Base-by-base conservation (phyloP, 306 rosid genomes). In the Neltuma alba region DNA sequence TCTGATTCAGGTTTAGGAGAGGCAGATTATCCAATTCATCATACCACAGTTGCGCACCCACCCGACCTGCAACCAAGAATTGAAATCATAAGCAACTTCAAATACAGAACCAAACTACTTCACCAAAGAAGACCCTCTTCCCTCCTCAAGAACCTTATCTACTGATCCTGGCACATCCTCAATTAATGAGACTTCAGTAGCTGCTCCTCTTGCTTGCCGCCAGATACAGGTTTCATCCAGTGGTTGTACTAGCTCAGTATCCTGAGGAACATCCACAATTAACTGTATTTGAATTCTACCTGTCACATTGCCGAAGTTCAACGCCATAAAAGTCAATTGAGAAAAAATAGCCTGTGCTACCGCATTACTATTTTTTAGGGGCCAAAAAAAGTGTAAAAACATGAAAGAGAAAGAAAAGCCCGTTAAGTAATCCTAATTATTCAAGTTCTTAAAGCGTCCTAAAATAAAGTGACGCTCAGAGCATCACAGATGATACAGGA, bases 11-110 rank as follows among this genome's bases (percentile, higher is more conserved):
- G 76, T 42, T 78, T 60, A 48, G 90, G 85, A 70, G 87, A 60
- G 44, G 92, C 95, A 25, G 88, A 79, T 78, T 15, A 74, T 95
- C 99, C 85, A 92, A 83, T 66, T 91, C 97, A 63, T 89, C 91
- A 28, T 91, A 95, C 97, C 97, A 95, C 82, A 87, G 84, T 77
- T 95, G 99, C 47, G 98, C 92, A 82, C n/a, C n/a, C n/a, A 83
- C 79, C 97, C 94, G 73, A 78, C 91, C 99, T 95, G 83, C 79
- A 80, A 64, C 71, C 72, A 79, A 74, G 36, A 72, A 79, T 65
- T 78, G 83, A 80, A 71, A 27, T 80, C 13, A 30, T 72, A 47
- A 86, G 80, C 80, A 76, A 74, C 82, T 33, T 70, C 44, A 77
- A 83, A 54, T 20, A 62, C 30, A 60, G 78, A 68, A 82, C 41